Percentiles rank a stretch among this genome's conserved stretches.
Evolutionary conservation across 2,329 filamentous ascomycete genomes (phyloP).

Genomic region (Rutstroemia sp.): DNA sequence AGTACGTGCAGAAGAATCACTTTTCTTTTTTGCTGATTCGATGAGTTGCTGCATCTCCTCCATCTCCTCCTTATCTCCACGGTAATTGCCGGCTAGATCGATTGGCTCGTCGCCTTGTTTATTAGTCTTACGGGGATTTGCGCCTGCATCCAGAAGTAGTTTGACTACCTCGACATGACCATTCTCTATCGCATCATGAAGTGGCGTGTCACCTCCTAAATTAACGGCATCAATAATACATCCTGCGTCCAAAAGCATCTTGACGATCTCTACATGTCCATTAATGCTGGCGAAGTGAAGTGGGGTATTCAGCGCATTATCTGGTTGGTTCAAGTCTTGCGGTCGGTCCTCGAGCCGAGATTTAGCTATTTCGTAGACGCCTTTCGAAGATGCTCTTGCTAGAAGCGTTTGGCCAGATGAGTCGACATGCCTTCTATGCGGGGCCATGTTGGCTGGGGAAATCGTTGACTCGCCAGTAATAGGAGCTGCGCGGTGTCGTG

Average conservation of each 20-base stretch:
- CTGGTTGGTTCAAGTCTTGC: conserved; percentile 80
- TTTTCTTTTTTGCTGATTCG: conserved; percentile 52
- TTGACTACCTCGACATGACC: conserved; percentile 84
- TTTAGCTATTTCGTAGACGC: conserved; percentile 73
- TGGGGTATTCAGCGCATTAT: conserved; percentile 94
- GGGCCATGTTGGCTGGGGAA: conserved; percentile 60
- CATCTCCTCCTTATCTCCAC: conserved; percentile 48
- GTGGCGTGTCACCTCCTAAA: conserved; percentile 82
- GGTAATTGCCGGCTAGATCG: conserved; percentile 68
- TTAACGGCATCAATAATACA: conserved; percentile 76
- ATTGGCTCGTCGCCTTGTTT: conserved; percentile 85
- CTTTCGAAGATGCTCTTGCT: conserved; percentile 81
- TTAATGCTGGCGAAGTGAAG: conserved; percentile 88
- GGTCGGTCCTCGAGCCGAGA: conserved; percentile 64
- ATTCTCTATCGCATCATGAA: conserved; percentile 95
- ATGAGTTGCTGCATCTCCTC: conserved; percentile 64
- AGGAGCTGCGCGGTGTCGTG: conserved; percentile 48
- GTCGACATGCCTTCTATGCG: conserved; percentile 82
- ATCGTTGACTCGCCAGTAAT: conserved; percentile 51
- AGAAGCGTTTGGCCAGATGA: conserved; percentile 86
- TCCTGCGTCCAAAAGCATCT: conserved; percentile 74
- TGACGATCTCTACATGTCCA: conserved; percentile 79
- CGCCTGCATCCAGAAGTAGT: conserved; percentile 74
- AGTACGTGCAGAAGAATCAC: conserved; percentile 40
- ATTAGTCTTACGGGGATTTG: conserved; percentile 86